Evolutionary conservation across 2,329 filamentous ascomycete genomes (phyloP), one percentile per base, ranked within the genome.

Genomic region (Hymenoscyphus albidus): DNA sequence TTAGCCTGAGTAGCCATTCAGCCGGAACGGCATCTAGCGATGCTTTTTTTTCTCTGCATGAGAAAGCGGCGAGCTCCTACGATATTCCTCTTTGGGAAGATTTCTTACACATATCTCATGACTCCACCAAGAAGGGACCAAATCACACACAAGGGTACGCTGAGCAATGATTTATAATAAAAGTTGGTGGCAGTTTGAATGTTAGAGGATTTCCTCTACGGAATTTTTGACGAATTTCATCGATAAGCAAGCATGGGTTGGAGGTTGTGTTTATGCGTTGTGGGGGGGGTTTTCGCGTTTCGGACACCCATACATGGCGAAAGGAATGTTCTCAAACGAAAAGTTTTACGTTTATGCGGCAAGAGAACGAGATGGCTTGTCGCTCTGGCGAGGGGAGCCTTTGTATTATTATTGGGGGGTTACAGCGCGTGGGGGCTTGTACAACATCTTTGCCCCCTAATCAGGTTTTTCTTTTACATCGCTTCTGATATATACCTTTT

Each of bases 401-500:
- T 35, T 54, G 48, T 54, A 54, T 54, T 27, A 54, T 54, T 54
- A 7, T 22, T 22, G 10, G 22, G 18, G 2, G 48, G 18, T 54
- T 27, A 2, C 12, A 5, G 18, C 13, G 48, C 48, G 48, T 54
- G 18, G n/a, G 48, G 48, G 18, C n/a, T 54, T 54, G 48, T 54
- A 54, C 5, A 54, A 54, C 18, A 27, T 27, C 13, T 27, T 54
- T 54, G 48, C 27, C 18, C 18, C 48, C 18, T 54, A 22, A 54
- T n/a, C 48, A 27, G 22, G 48, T 54, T 27, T 54, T 54, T 18
- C 12, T 27, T 51, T 22, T 51, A 1, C 48, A 27, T 54, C 48
- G 22, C 48, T 54, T 54, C 48, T 54, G 48, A 54, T 54, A 54
- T 27, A 54, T 54, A 51, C n/a, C 48, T 54, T 54, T 54, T 27